phyloP scores from a whole-genome alignment of 208 protist species.

The Trypanosomatidae sp. region DNA sequence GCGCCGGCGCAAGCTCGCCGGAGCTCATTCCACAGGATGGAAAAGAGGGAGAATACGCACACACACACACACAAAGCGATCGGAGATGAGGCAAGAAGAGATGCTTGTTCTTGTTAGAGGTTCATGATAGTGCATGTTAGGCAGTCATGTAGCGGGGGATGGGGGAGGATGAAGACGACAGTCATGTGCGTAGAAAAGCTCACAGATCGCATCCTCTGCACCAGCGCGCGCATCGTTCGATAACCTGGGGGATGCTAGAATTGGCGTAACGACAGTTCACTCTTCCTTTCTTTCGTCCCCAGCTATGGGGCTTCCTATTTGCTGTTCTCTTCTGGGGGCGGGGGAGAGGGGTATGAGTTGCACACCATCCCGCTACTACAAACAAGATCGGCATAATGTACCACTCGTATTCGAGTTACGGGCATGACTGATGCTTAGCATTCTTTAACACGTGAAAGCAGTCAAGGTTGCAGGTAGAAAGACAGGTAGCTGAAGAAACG shows the following conservation, averaged over 20 bases:
- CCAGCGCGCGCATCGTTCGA: not conserved
- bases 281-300: not conserved
- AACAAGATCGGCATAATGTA: not conserved
- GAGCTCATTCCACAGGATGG: not conserved
- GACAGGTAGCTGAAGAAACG: not conserved
- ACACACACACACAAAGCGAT: not conserved
- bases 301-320: not conserved
- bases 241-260: not conserved
- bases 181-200: not conserved
- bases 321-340: not conserved
- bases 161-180: constrained; percentile 4
- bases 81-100: constrained; percentile 1
- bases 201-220: not conserved
- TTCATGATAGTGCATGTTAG: not conserved
- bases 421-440: not conserved
- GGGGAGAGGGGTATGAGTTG: not conserved
- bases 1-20: not conserved
- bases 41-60: not conserved
- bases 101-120: not conserved
- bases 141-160: not conserved
- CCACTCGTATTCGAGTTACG: not conserved
- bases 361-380: not conserved
- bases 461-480: not conserved
- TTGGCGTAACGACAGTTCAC: not conserved
- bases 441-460: not conserved